Evolutionary conservation across 352 stramenopile species (phyloP).

Genomic region (Phytophthora nicotianae): DNA sequence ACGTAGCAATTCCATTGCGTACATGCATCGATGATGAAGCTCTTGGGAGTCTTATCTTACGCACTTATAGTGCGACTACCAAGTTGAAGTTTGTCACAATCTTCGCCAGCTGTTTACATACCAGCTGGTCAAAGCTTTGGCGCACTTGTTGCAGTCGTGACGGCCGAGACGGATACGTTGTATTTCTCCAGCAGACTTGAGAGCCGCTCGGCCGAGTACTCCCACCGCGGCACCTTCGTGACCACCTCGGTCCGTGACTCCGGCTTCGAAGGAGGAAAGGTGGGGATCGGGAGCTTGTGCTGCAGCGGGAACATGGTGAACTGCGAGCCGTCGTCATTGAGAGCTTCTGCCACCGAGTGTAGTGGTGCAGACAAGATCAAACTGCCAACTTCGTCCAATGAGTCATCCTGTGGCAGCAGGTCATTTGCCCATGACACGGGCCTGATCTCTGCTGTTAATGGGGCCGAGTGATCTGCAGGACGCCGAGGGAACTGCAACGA

Average conservation of each 20-base stretch:
- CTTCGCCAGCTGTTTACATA: background rate
- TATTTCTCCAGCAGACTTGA: constrained; percentile 69
- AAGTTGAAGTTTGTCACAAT: constrained; percentile 23
- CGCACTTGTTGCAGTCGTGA: constrained; percentile 6
- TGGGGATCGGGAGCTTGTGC: constrained; percentile 31
- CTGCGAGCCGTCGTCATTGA: constrained; percentile 10
- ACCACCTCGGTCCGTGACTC: constrained; percentile 2
- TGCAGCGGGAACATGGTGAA: constrained; percentile 31
- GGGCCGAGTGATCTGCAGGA: constrained; percentile 14
- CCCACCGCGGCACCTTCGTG: constrained; percentile 28
- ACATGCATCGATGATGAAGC: background rate
- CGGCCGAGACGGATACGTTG: constrained; percentile 54
- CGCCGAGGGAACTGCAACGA: constrained; percentile 4
- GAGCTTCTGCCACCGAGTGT: constrained; percentile 31
- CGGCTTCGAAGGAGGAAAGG: constrained; percentile 14
- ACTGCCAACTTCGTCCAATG: constrained; percentile 1
- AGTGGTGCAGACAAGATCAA: constrained; percentile 20
- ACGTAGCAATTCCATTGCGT: constrained; percentile 3
- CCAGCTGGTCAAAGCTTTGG: constrained; percentile 14
- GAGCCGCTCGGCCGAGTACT: constrained; percentile 67
- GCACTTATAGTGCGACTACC: constrained; percentile 14
- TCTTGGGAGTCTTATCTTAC: too few species aligned
- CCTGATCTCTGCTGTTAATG: constrained; percentile 70
- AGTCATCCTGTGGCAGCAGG: constrained; percentile 38
- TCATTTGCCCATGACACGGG: constrained; percentile 59